These are phyloP conservation scores for Malassezia pachydermatis DNA, from an alignment of 1,284 basidiomycete species.

Conservation along the genomic window DNA sequence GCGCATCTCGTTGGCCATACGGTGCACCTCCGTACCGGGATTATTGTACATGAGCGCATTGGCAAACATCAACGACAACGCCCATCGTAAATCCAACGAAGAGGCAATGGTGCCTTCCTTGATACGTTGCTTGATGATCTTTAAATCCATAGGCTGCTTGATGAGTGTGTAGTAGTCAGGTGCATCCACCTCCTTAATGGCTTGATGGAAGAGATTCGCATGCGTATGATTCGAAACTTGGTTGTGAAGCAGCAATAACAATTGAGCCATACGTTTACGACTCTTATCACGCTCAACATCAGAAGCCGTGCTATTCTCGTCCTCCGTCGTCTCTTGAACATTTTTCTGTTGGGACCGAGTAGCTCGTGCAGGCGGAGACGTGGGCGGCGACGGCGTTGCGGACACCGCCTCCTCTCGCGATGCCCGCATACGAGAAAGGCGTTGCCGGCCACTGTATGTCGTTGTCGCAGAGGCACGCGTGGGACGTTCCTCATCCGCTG, in stretches of 20 bases:
- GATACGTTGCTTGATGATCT: slow-evolving; percentile 37
- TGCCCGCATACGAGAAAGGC: background rate
- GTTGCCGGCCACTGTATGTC: slow-evolving; percentile 3
- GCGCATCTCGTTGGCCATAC: slow-evolving; percentile 44
- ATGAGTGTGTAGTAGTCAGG: slow-evolving; percentile 41
- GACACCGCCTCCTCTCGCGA: background rate
- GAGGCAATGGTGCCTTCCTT: slow-evolving; percentile 34
- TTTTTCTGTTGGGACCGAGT: background rate
- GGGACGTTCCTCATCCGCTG: background rate
- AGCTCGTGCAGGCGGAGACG: background rate
- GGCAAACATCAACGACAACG: slow-evolving; percentile 39
- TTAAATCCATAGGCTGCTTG: slow-evolving; percentile 38
- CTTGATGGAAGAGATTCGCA: slow-evolving; percentile 41
- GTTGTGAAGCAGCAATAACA: slow-evolving; percentile 38
- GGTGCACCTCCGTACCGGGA: slow-evolving; percentile 39
- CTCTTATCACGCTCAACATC: slow-evolving; percentile 21
- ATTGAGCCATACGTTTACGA: slow-evolving; percentile 33
- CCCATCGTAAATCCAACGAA: slow-evolving; percentile 25
- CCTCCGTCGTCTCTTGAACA: slow-evolving; percentile 7
- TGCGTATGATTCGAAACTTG: slow-evolving; percentile 44
- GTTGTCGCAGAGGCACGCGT: background rate
- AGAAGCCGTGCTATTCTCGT: slow-evolving; percentile 17
- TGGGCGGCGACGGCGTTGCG: background rate
- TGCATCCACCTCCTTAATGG: slow-evolving; percentile 43
- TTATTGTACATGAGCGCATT: slow-evolving; percentile 42